Conservation (phyloP, 352 stramenopile species). For the Pelagophyceae sp. region DNA sequence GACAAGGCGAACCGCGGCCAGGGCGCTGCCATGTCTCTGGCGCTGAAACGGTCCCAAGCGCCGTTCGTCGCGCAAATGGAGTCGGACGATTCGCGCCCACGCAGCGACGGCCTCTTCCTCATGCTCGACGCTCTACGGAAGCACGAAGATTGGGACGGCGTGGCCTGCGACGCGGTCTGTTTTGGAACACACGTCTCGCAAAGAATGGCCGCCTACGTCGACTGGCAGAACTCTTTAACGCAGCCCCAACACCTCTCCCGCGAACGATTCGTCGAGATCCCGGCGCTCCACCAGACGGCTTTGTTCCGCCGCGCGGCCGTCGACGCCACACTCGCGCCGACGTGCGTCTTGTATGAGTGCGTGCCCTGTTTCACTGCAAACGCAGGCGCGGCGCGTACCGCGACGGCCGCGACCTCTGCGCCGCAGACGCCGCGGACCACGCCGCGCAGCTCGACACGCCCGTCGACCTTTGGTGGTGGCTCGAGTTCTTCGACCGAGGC, state of each 20-base stretch:
- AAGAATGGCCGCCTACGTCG: neutral
- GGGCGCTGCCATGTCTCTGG: slow-evolving; percentile 18
- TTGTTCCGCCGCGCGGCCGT: neutral
- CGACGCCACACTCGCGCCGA: neutral
- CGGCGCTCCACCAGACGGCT: slow-evolving; percentile 11
- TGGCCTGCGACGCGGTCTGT: slow-evolving; percentile 1
- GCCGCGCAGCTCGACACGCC: slow-evolving; percentile 11
- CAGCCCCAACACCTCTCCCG: neutral
- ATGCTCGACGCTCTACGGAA: neutral
- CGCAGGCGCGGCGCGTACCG: too few species aligned
- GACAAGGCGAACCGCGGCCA: slow-evolving; percentile 14
- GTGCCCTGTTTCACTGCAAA: too few species aligned
- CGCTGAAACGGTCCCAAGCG: neutral
- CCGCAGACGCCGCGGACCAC: too few species aligned
- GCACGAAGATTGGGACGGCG: slow-evolving; percentile 7
- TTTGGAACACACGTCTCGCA: neutral
- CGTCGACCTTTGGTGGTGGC: slow-evolving; percentile 20
- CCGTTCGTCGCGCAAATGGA: slow-evolving; percentile 22
- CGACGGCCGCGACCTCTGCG: neutral
- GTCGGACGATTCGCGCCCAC: slow-evolving; percentile 15
- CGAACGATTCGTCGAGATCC: slow-evolving; percentile 10
- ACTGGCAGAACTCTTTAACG: slow-evolving; percentile 4
- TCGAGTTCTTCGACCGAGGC: slow-evolving; percentile 5
- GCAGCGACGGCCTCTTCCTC: neutral
- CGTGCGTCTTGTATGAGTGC: too few species aligned